Percentiles rank a stretch among this genome's conserved stretches.
phyloP scores from a whole-genome alignment of 1,139 yeast species.

The Blastobotrys persicus region DNA sequence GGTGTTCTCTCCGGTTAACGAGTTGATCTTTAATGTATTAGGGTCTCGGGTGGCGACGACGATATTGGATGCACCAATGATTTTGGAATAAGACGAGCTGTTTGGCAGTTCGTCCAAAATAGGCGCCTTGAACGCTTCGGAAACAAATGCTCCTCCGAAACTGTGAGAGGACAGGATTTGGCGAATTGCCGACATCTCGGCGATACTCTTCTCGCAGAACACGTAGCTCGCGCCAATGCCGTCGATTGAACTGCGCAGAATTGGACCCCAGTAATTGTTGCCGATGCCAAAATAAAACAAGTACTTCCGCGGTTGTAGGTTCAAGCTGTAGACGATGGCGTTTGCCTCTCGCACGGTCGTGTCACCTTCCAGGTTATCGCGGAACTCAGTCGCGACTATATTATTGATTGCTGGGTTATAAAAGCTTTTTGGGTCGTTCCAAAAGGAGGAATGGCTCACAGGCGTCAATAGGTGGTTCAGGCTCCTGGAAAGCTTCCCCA shows the following conservation, averaged over 20 bases:
- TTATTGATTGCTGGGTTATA: slow-evolving; percentile 14
- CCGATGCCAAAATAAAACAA: slow-evolving; percentile 23
- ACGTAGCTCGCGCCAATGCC: slow-evolving; percentile 18
- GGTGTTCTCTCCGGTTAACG: slow-evolving; percentile 73
- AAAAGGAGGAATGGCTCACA: slow-evolving; percentile 19
- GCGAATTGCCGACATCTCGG: slow-evolving; percentile 10
- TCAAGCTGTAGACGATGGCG: slow-evolving; percentile 18
- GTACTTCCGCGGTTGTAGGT: slow-evolving; percentile 20
- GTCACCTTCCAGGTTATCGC: slow-evolving; percentile 10
- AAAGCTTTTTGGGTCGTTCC: slow-evolving; percentile 18
- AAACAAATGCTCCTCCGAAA: slow-evolving; percentile 23
- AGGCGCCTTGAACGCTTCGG: slow-evolving; percentile 18
- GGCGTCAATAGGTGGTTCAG: slow-evolving; percentile 23
- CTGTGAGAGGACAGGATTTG: slow-evolving; percentile 17
- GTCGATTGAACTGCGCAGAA: slow-evolving; percentile 16
- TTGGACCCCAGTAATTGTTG: slow-evolving; percentile 7
- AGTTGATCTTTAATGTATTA: slow-evolving; percentile 36
- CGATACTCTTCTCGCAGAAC: slow-evolving; percentile 12
- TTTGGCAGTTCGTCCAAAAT: slow-evolving; percentile 15
- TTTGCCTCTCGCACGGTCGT: slow-evolving; percentile 21
- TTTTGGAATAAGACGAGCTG: slow-evolving; percentile 57
- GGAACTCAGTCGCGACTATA: slow-evolving; percentile 13
- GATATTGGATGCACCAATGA: slow-evolving; percentile 84
- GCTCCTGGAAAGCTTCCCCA: slow-evolving; percentile 24
- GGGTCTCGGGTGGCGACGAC: slow-evolving; percentile 52